Evolutionary conservation across 2,329 filamentous ascomycete species (phyloP), one percentile per base, ranked within the genome.

Genomic region (Helotiales sp.): DNA sequence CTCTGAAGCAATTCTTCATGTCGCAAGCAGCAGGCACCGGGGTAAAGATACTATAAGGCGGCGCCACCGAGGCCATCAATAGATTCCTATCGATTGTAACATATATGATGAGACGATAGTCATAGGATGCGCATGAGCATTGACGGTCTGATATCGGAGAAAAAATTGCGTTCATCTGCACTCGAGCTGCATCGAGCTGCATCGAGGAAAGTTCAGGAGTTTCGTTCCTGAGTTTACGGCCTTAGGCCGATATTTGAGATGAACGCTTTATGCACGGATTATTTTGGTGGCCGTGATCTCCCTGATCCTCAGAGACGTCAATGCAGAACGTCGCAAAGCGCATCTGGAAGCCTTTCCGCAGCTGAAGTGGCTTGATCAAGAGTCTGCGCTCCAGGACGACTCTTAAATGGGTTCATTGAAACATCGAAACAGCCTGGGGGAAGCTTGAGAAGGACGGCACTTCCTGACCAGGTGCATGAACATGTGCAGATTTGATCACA

Each of bases 1-100:
- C 88, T 34, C 69, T 96, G 56, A 98, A 98, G 80, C 83, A 81
- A 44, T 91, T 93, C 70, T 80, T 98, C 61, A 98, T 98, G 93
- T 84, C 84, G 52, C 83, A 85, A 71, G 85, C 85, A 8, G 81
- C 84, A 8, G 82, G 82, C 6, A 80, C 76, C 40, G 81, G 81
- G 6, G 66, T 73, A 40, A 82, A 79, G 67, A 65, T 80, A n/a
- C 71, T 76, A 47, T 72, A 64, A 42, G 30, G 24, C 15, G 40
- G 36, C 22, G 33, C 22, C 9, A 15, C 7, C 30, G 24, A 24
- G 30, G 13, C 12, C 22, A 8, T 24, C 31, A 25, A 48, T 51
- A 38, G 52, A n/a, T n/a, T n/a, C n/a, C n/a, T n/a, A n/a, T 57
- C 3, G 22, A 50, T 46, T 46, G 15, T 46, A 55, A 34, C 42